Conservation (phyloP, 2,329 filamentous ascomycete genomes). For the Trichoderma harzianum region DNA sequence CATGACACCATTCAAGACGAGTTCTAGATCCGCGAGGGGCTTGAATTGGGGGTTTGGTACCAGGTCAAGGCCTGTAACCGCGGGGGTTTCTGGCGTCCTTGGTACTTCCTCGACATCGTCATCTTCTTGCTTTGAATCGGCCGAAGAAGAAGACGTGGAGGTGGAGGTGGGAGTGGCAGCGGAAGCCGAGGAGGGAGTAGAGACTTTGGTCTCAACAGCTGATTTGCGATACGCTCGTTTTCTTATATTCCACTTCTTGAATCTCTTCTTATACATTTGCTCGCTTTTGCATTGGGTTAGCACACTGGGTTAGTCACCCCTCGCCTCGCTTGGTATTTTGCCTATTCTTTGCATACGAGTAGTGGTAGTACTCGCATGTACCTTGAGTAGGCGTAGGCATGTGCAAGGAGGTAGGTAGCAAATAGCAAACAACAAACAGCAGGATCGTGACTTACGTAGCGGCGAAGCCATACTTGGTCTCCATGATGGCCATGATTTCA, state of each 20-base stretch:
- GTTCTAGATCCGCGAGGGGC: slow-evolving; percentile 31
- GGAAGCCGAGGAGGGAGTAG: background rate
- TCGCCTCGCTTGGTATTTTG: background rate
- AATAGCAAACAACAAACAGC: background rate
- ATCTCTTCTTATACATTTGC: slow-evolving; percentile 40
- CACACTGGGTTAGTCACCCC: background rate
- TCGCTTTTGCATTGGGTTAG: slow-evolving; percentile 26
- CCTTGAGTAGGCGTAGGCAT: background rate
- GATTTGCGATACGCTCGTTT: slow-evolving; percentile 35
- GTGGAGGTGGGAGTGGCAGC: background rate
- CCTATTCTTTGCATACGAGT: background rate
- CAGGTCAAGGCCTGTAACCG: slow-evolving; percentile 21
- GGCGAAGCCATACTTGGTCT: slow-evolving; percentile 34
- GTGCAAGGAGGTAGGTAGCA: background rate
- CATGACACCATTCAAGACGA: slow-evolving; percentile 33
- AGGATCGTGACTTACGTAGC: slow-evolving; percentile 33
- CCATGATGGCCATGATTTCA: slow-evolving; percentile 37
- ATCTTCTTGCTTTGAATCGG: background rate
- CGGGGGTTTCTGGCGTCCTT: background rate
- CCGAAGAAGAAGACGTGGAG: slow-evolving; percentile 12
- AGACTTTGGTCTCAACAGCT: background rate
- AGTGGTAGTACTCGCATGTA: background rate
- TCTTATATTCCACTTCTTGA: slow-evolving; percentile 39
- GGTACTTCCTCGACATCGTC: background rate
- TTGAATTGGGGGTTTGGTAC: slow-evolving; percentile 25